Percentiles rank a stretch among this genome's conserved stretches.
These are phyloP conservation scores for Eurotiales sp. DNA, from an alignment of 2,329 filamentous ascomycete species.

Conservation along the genomic window DNA sequence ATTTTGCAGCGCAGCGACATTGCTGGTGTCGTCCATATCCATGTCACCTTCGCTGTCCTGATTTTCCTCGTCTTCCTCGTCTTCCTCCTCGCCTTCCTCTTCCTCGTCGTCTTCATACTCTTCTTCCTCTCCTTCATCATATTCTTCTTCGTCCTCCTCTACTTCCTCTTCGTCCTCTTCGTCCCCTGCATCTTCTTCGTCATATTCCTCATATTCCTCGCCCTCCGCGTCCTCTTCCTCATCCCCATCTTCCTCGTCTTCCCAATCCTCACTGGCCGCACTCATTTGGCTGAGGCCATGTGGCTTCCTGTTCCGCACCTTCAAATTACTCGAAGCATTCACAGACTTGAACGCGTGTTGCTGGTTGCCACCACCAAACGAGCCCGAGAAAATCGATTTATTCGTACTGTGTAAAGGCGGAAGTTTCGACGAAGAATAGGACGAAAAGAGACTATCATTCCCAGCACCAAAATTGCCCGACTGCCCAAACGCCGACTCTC, in stretches of 20 bases:
- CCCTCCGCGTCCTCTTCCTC: conserved; percentile 10
- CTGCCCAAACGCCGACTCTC: conserved; percentile 36
- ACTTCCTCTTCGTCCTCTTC: conserved; percentile 29
- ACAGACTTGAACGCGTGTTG: conserved; percentile 27
- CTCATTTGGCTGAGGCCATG: conserved; percentile 16
- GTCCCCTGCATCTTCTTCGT: conserved; percentile 16
- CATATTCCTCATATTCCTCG: conserved; percentile 18
- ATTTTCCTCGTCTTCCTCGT: conserved; percentile 36
- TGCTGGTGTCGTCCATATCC: conserved; percentile 22
- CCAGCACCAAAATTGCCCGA: conserved; percentile 33
- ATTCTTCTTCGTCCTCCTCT: conserved; percentile 29
- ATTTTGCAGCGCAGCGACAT: conserved; percentile 17
- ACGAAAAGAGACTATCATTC: conserved; percentile 35
- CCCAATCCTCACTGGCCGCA: conserved; percentile 13
- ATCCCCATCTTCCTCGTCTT: conserved; percentile 6
- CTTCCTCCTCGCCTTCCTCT: too few species aligned
- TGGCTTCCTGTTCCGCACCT: conserved; percentile 13
- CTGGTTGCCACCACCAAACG: conserved; percentile 23
- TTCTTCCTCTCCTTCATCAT: conserved; percentile 3
- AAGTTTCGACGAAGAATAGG: conserved; percentile 33
- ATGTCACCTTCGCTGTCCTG: conserved; percentile 36
- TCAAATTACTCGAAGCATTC: conserved; percentile 19
- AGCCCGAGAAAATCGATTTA: conserved; percentile 21
- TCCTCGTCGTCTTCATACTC: conserved; percentile 8
- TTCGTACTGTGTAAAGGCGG: conserved; percentile 26